Conservation (phyloP, 2,329 filamentous ascomycete species). For the Trichoderma brevicompactum region DNA sequence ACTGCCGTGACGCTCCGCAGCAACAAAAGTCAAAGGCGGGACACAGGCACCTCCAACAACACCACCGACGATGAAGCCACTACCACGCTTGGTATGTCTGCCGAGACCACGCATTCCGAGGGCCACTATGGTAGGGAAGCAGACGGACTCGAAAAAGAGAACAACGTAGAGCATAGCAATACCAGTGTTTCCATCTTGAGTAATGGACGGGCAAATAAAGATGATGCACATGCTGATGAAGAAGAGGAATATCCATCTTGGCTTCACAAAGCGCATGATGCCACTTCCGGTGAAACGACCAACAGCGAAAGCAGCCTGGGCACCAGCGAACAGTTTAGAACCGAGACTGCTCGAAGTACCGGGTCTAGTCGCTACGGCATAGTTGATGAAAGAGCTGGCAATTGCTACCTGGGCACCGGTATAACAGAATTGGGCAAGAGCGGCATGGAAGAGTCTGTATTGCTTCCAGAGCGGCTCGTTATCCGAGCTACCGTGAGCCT, state of each 20-base stretch:
- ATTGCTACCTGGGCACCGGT: constrained; percentile 72
- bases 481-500: constrained; percentile 57
- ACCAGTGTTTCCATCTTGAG: constrained; percentile 51
- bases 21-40: constrained; percentile 71
- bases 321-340: constrained; percentile 72
- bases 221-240: constrained; percentile 69
- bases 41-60: constrained; percentile 75
- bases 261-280: constrained; percentile 68
- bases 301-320: constrained; percentile 72
- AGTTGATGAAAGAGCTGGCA: constrained; percentile 74
- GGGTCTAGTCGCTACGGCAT: constrained; percentile 63
- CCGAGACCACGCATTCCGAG: constrained; percentile 77
- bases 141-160: constrained; percentile 79
- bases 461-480: constrained; percentile 70
- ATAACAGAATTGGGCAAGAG: constrained; percentile 79
- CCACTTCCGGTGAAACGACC: constrained; percentile 71
- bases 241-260: constrained; percentile 68
- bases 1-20: constrained; percentile 65
- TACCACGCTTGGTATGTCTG: constrained; percentile 76
- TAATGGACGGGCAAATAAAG: constrained; percentile 60
- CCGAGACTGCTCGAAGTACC: constrained; percentile 56
- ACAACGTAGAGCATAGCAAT: constrained; percentile 69
- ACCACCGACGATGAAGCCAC: constrained; percentile 69
- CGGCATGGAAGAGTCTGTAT: constrained; percentile 76
- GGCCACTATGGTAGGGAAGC: constrained; percentile 81